Evolutionary conservation across 2,329 filamentous ascomycete genomes (phyloP).

Genomic region (Immersiporthe knoxdaviesiana): DNA sequence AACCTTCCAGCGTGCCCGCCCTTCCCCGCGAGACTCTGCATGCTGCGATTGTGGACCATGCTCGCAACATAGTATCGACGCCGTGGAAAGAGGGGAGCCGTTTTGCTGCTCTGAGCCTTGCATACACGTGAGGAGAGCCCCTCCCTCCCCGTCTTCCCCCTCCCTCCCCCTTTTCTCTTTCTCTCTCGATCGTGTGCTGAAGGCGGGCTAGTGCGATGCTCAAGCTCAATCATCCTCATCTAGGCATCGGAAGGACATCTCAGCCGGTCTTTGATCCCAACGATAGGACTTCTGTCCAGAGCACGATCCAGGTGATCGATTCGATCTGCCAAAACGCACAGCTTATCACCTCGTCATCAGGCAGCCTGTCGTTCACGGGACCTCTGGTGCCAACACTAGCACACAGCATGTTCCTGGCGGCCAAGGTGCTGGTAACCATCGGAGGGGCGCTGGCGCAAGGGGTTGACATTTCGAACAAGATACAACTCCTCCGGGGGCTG

Average conservation of each 20-base stretch:
- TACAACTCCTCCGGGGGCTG: slow-evolving; percentile 32
- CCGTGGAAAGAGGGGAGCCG: slow-evolving; percentile 34
- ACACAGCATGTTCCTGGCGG: slow-evolving; percentile 35
- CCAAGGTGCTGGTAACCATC: slow-evolving; percentile 35
- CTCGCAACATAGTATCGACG: slow-evolving; percentile 30
- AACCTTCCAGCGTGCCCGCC: slow-evolving; percentile 17
- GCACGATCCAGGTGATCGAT: slow-evolving; percentile 32
- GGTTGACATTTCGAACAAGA: slow-evolving; percentile 33
- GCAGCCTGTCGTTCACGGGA: slow-evolving; percentile 26
- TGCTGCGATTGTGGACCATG: slow-evolving; percentile 32
- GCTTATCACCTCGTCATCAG: slow-evolving; percentile 29
- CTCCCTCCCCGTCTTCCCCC: neutral
- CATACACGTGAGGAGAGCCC: slow-evolving; percentile 36
- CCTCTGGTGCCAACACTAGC: slow-evolving; percentile 33
- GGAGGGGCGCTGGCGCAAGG: slow-evolving; percentile 33
- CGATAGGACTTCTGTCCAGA: slow-evolving; percentile 30
- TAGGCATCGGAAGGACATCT: slow-evolving; percentile 28
- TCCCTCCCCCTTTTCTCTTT: slow-evolving; percentile 4
- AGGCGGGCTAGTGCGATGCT: slow-evolving; percentile 34
- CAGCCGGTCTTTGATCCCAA: slow-evolving; percentile 19
- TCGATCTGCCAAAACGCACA: slow-evolving; percentile 33
- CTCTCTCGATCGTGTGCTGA: slow-evolving; percentile 26
- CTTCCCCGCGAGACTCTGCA: slow-evolving; percentile 29
- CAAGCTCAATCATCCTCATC: slow-evolving; percentile 37
- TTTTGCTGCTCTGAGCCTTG: slow-evolving; percentile 34